Evolutionary conservation across 176 grass and related monocot species (phyloP).

Genomic region (Oryza meyeriana): DNA sequence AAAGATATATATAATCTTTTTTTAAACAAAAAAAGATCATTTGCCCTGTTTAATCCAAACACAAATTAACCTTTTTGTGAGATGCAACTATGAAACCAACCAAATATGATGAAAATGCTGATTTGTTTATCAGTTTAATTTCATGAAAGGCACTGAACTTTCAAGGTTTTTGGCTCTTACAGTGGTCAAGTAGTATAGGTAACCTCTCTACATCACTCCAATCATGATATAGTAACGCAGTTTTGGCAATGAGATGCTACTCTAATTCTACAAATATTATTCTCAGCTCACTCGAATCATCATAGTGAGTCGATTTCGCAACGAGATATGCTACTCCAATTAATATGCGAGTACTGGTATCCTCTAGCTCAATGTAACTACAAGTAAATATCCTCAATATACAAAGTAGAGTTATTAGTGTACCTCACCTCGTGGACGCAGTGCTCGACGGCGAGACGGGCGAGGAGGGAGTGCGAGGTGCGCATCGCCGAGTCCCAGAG

Average conservation of each 20-base stretch:
- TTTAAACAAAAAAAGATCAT: not conserved
- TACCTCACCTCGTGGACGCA: constrained; percentile 79
- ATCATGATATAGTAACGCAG: not conserved
- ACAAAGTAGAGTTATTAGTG: not conserved
- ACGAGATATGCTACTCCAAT: not conserved
- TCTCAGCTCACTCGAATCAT: not conserved
- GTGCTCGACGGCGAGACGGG: constrained; percentile 84
- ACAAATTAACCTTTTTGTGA: not conserved
- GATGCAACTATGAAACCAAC: not conserved
- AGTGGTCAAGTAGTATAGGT: not conserved
- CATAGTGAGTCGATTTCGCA: not conserved
- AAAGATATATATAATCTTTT: not conserved
- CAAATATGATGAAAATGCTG: not conserved
- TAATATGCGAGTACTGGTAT: not conserved
- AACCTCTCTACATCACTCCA: not conserved
- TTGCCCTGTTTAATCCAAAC: not conserved
- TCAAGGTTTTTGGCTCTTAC: not conserved
- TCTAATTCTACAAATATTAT: not conserved
- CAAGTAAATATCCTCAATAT: not conserved
- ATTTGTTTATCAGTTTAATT: not conserved
- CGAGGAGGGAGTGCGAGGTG: constrained; percentile 61
- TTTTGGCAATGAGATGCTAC: not conserved
- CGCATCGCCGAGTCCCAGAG: constrained; percentile 85
- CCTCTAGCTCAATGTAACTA: not conserved
- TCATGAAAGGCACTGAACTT: not conserved